phyloP scores from a whole-genome alignment of 1,284 basidiomycete genomes.

The Tilletia caries region DNA sequence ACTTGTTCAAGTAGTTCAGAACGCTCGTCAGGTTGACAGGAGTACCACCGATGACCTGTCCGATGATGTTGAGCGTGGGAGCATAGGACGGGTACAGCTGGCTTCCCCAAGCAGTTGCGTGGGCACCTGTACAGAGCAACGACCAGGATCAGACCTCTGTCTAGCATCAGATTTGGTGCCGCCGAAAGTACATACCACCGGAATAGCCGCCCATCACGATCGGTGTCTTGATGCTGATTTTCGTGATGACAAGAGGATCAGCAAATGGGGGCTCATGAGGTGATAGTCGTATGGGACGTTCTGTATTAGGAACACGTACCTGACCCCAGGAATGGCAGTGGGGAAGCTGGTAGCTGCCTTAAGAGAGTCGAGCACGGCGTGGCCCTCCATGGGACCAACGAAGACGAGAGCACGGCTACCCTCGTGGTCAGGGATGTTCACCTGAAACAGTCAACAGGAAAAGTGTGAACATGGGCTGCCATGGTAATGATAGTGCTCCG shows the following conservation, averaged over 20 bases:
- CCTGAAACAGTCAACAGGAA: too few species aligned
- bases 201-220: constrained; percentile 39
- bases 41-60: constrained; percentile 28
- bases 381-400: constrained; percentile 36
- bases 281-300: too few species aligned
- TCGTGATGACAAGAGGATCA: too few species aligned
- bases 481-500: too few species aligned
- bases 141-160: too few species aligned
- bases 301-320: too few species aligned
- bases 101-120: constrained; percentile 36
- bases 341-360: constrained; percentile 26
- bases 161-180: too few species aligned
- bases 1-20: constrained; percentile 16
- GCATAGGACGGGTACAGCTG: constrained; percentile 31
- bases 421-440: constrained; percentile 40
- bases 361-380: constrained; percentile 38
- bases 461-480: too few species aligned
- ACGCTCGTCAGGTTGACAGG: constrained; percentile 30
- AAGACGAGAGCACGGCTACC: constrained; percentile 33
- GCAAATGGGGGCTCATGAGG: too few species aligned
- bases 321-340: neutral
- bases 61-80: constrained; percentile 40
- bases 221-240: constrained; percentile 18
- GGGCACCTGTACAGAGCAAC: constrained; percentile 20
- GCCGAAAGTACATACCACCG: constrained; percentile 23